Evolutionary conservation across 2,329 filamentous ascomycete genomes (phyloP).

Genomic region (Nigrospora sphaerica): DNA sequence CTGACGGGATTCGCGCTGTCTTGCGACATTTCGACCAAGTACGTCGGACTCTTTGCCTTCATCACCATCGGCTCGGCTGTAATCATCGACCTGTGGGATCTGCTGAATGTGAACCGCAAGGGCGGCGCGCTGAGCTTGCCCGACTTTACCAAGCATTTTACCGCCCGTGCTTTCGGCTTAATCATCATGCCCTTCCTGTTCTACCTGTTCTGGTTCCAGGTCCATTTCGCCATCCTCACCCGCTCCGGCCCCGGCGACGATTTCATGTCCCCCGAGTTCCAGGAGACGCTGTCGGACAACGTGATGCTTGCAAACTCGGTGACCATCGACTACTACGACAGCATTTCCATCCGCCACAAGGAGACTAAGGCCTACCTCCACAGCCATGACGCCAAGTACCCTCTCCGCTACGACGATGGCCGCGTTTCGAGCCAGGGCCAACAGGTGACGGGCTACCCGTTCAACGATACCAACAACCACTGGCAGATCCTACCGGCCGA

Average conservation of each 20-base stretch:
- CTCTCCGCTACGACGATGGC: conserved; percentile 92
- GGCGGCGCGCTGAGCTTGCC: conserved; percentile 73
- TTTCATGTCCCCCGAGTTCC: conserved; percentile 98
- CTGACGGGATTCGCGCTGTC: conserved; percentile 90
- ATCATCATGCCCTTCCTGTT: conserved; percentile 92
- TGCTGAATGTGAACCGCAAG: conserved; percentile 81
- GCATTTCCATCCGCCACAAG: conserved; percentile 85
- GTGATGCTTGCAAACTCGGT: conserved; percentile 82
- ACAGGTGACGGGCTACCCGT: conserved; percentile 95
- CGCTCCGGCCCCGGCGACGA: conserved; percentile 92
- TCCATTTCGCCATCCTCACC: conserved; percentile 86
- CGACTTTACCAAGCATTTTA: conserved; percentile 84
- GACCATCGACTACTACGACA: conserved; percentile 84
- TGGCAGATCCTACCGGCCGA: conserved; percentile 82
- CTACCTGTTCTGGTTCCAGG: conserved; percentile 99
- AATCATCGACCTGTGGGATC: conserved; percentile 87
- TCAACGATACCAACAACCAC: conserved; percentile 97
- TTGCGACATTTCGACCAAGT: conserved; percentile 98
- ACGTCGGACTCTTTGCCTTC: conserved; percentile 94
- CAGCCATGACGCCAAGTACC: conserved; percentile 84
- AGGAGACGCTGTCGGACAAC: conserved; percentile 94
- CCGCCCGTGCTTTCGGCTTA: conserved; percentile 75
- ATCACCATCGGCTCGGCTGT: conserved; percentile 94
- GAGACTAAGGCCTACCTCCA: conserved; percentile 96
- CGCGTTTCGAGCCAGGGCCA: conserved; percentile 96